Base-by-base conservation (phyloP, 192 early-diverging fungal species). In the Coemansia aciculifera region DNA sequence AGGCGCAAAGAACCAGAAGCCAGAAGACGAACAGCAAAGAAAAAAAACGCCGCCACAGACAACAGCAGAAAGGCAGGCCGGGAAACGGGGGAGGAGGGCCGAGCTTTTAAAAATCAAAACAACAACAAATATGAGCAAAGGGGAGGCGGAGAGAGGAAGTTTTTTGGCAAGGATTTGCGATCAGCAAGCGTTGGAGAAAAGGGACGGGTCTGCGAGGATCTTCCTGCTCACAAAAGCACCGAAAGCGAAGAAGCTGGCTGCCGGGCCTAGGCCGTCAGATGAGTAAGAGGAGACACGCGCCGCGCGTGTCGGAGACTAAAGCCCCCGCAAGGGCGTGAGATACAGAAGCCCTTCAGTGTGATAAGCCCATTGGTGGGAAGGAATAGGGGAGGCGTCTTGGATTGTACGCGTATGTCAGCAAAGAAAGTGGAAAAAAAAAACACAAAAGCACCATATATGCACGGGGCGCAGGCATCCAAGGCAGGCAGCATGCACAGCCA, bases 111-210 rank as follows among this genome's bases (percentile, higher is more conserved):
- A 68, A 68, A 68, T 40, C 54, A 68, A 68, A 68, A 68, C 66
- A 68, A 64, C 13, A 64, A 68, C 66, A 68, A 68, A 59, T 43
- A 68, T 57, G 27, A 60, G 32, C 51, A 66, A 59, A 42, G 10
- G 29, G 24, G 63, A 42, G 63, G 73, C 51, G 59, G 66, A 34
- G 59, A 34, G 54, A 56, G 40, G 51, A 42, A 62, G 63, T 52
- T 52, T 52, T 52, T 52, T 52, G 51, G 51, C 51, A 52, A 52
- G 62, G 73, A 75, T 75, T 75, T 75, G 68, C 73, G 67, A 66
- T 69, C 69, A 71, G 56, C 54, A 52, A 36, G 68, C 60, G 60
- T 36, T 32, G 39, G 39, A n/a, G 36, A 15, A 66, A 19, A 12
- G 34, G 12, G 42, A 17, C 42, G 42, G 42, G 34, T 17, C 42